Percentiles rank a stretch among this genome's conserved stretches.
phyloP scores from a whole-genome alignment of 179 eudicot genomes.

The Amaranthus tricolor region DNA sequence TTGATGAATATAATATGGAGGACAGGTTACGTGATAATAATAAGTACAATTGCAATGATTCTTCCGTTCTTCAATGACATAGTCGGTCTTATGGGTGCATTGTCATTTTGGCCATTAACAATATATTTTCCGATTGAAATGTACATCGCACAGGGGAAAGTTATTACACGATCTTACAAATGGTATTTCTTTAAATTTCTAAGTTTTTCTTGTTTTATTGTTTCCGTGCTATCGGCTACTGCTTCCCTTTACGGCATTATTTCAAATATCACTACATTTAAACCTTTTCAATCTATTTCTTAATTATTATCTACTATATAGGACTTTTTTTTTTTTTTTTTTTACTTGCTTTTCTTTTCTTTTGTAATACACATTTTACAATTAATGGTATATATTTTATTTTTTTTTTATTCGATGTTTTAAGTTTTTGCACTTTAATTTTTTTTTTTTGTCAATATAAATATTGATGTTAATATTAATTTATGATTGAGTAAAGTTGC shows the following conservation, averaged over 20 bases:
- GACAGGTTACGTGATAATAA: conserved; percentile 36
- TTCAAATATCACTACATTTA: conserved; percentile 27
- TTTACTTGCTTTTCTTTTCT: too few species aligned
- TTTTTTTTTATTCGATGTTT: too few species aligned
- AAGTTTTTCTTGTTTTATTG: conserved; percentile 39
- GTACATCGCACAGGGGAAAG: conserved; percentile 42
- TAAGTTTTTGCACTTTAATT: too few species aligned
- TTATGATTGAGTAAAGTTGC: too few species aligned
- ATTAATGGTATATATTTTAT: too few species aligned
- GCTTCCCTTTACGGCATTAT: conserved; percentile 47
- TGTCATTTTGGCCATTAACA: conserved; percentile 58
- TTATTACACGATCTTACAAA: conserved; percentile 25
- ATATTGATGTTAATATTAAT: too few species aligned
- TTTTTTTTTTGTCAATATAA: too few species aligned
- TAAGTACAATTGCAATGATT: conserved; percentile 41
- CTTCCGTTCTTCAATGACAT: conserved; percentile 63
- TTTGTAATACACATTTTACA: too few species aligned
- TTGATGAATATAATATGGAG: conserved; percentile 50
- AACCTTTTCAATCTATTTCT: conserved; percentile 43
- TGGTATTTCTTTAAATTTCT: conserved; percentile 45
- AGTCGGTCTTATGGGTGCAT: conserved; percentile 54
- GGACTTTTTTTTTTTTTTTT: background rate
- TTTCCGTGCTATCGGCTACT: conserved; percentile 41
- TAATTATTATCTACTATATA: background rate
- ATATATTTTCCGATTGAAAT: conserved; percentile 62